Evolutionary conservation across 2,329 filamentous ascomycete genomes (phyloP), one percentile per base, ranked within the genome.

Genomic region (Hysterium pulicare): DNA sequence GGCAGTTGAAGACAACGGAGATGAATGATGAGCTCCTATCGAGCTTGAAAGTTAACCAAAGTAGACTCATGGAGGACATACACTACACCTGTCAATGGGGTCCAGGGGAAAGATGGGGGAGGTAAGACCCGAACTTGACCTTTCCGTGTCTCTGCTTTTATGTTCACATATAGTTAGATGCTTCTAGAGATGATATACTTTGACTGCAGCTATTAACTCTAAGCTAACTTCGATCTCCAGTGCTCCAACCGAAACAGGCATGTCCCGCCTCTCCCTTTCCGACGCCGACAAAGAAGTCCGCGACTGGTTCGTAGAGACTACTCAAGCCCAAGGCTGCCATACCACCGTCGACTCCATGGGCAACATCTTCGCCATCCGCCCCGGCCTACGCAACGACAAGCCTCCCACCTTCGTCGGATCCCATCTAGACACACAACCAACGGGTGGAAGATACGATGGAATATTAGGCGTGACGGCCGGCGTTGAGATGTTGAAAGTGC

Each of bases 281-380:
- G 81, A 90, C 53, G 71, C 80, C 2, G 87, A 91, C 60, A 86
- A 83, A 57, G 66, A 78, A 54, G 86, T 78, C 10, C 79, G 87
- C 30, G 80, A 87, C 61, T 93, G 87, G 87, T 90, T 93, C 49
- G 75, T 82, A 0, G 62, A 81, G 15, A 82, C 80, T 0, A 81
- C 79, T 1, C 67, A 78, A 53, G 70, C 68, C 0, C 68, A 90
- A 0, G 84, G 83, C 8, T 91, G 87, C 61, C 72, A 74, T 3
- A 73, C 86, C 6, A 83, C 76, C 0, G 66, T 88, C 1, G 87
- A 93, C 59, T 72, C 79, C 20, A 90, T 91, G 79, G 87, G 87
- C 16, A 93, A 91, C 52, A 86, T 85, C 47, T 93, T 91, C 59
- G 85, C 86, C 1, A 73, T 87, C 3, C 76, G 83, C 2, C 77